phyloP scores from a whole-genome alignment of 192 early-diverging fungal species.

The Coemansia sp. region DNA sequence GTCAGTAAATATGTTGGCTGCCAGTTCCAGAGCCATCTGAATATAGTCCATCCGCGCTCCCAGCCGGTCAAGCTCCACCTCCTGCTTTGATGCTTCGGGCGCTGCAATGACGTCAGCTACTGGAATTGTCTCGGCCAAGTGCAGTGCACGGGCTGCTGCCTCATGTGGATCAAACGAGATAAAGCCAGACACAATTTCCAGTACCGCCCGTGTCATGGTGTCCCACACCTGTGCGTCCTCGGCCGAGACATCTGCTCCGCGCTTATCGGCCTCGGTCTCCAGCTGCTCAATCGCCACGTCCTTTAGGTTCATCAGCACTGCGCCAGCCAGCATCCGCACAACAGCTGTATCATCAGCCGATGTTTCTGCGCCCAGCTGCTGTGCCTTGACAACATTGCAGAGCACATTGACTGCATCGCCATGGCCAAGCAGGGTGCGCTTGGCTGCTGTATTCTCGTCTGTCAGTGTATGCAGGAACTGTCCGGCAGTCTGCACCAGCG shows the following conservation, averaged over 20 bases:
- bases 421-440: slow-evolving; percentile 60
- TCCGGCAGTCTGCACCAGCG: slow-evolving; percentile 54
- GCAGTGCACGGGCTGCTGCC: slow-evolving; percentile 20
- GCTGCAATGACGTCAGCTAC: not conserved
- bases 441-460: slow-evolving; percentile 68
- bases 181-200: slow-evolving; percentile 34
- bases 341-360: slow-evolving; percentile 60
- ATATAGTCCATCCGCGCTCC: slow-evolving; percentile 33
- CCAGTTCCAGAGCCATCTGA: slow-evolving; percentile 72
- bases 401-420: slow-evolving; percentile 58
- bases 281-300: slow-evolving; percentile 24
- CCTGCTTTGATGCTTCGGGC: slow-evolving; percentile 16
- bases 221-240: slow-evolving; percentile 59
- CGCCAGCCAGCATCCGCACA: slow-evolving; percentile 69
- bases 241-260: slow-evolving; percentile 26
- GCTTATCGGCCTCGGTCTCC: slow-evolving; percentile 2
- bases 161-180: slow-evolving; percentile 40
- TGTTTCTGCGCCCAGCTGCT: not conserved
- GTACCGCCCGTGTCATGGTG: slow-evolving; percentile 26
- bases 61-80: slow-evolving; percentile 22
- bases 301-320: slow-evolving; percentile 58
- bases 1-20: slow-evolving; percentile 79
- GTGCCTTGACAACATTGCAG: slow-evolving; percentile 48
- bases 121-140: slow-evolving; percentile 19
- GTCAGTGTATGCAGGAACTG: slow-evolving; percentile 84